Evolutionary conservation across 2,329 filamentous ascomycete genomes (phyloP).

Genomic region (Xylariaceae sp.): DNA sequence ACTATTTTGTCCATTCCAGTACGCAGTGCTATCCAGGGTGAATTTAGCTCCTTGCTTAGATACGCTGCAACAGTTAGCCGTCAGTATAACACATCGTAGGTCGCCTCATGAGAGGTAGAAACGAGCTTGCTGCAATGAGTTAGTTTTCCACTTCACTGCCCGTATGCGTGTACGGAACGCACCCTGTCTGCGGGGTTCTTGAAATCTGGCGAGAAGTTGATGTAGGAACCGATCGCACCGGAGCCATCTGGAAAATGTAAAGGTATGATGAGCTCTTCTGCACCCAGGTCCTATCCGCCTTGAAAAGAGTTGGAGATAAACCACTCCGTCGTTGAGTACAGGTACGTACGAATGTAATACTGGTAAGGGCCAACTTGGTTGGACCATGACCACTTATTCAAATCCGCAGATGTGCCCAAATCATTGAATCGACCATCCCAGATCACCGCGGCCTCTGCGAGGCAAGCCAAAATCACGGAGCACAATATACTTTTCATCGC

Average conservation of each 20-base stretch:
- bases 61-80: constrained; percentile 10
- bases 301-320: no score
- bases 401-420: constrained; percentile 44
- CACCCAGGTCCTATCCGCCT: no score
- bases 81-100: no score
- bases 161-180: no score
- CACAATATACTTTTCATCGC: constrained; percentile 21
- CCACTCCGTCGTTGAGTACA: no score
- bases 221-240: constrained; percentile 52
- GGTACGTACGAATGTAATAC: constrained; percentile 59
- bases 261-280: no score
- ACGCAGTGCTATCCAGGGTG: constrained; percentile 60
- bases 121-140: no score
- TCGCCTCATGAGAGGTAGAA: no score
- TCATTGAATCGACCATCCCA: constrained; percentile 61
- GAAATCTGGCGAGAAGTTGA: constrained; percentile 56
- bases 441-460: constrained; percentile 43
- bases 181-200: constrained; percentile 62
- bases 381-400: constrained; percentile 58
- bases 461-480: constrained; percentile 17
- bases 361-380: constrained; percentile 62
- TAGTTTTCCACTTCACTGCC: no score
- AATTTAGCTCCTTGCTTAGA: constrained; percentile 65
- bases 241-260: constrained; percentile 43
- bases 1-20: constrained; percentile 66